Conservation (phyloP, 257 asterid genomes). For the Schizonepeta tenuifolia region DNA sequence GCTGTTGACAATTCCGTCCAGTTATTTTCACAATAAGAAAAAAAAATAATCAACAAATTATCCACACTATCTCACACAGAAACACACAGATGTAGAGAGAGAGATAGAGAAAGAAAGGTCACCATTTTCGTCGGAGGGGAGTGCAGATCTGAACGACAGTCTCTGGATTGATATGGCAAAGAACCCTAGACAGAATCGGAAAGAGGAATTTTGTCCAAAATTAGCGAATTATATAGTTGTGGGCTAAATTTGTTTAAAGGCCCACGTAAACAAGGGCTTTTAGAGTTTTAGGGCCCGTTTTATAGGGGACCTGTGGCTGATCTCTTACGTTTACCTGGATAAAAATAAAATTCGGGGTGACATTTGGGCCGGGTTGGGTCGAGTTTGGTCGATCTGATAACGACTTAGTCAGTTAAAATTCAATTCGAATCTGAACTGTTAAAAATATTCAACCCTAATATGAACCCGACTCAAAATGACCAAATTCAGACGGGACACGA, state of each 20-base stretch:
- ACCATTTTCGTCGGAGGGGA: constrained; percentile 20
- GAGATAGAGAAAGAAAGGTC: not conserved
- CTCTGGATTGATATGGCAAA: not conserved
- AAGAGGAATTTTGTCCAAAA: not conserved
- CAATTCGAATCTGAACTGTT: no score
- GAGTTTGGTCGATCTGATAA: no score
- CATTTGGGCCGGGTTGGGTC: no score
- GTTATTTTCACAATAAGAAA: not conserved
- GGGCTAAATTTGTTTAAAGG: not conserved
- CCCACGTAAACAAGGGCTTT: not conserved
- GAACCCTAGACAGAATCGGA: not conserved
- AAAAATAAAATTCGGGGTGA: no score
- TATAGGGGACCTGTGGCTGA: no score
- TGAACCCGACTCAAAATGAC: no score
- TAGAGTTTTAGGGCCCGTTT: no score
- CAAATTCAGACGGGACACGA: no score
- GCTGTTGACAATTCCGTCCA: constrained; percentile 28
- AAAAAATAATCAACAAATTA: not conserved
- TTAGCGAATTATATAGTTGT: not conserved
- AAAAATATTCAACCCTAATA: no score
- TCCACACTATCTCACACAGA: not conserved
- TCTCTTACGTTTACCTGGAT: no score
- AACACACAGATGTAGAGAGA: not conserved
- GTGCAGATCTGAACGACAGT: not conserved
- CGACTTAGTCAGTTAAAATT: no score